These are phyloP conservation scores for Mortierella sp. DNA, from an alignment of 371 early-diverging fungal species.

Conservation along the genomic window DNA sequence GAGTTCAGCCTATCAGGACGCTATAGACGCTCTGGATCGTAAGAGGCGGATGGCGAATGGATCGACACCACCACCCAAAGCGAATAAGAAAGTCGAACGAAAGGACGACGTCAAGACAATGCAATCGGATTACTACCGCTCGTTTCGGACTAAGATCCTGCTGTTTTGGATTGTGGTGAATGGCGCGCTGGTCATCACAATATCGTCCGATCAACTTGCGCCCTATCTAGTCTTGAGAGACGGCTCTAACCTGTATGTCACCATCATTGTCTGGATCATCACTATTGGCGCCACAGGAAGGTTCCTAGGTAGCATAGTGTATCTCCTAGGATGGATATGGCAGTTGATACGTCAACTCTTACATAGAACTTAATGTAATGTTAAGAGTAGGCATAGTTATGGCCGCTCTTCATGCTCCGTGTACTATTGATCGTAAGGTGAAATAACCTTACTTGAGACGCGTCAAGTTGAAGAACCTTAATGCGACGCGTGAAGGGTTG, in stretches of 20 bases:
- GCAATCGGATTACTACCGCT: slow-evolving; percentile 86
- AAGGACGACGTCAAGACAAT: slow-evolving; percentile 78
- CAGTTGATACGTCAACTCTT: slow-evolving; percentile 21
- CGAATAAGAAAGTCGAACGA: slow-evolving; percentile 9
- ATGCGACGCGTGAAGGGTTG: no score
- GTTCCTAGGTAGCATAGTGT: slow-evolving; percentile 45
- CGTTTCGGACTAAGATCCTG: slow-evolving; percentile 87
- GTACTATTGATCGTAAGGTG: background rate
- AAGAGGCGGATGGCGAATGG: slow-evolving; percentile 26
- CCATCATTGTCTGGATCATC: slow-evolving; percentile 46
- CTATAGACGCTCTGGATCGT: slow-evolving; percentile 62
- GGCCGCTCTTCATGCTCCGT: background rate
- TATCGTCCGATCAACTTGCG: slow-evolving; percentile 51
- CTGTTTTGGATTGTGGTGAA: slow-evolving; percentile 89
- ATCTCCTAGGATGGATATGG: slow-evolving; percentile 43
- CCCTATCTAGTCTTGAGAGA: slow-evolving; percentile 42
- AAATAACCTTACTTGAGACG: no score
- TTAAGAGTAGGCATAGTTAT: no score
- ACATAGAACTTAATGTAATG: background rate
- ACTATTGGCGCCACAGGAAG: slow-evolving; percentile 46
- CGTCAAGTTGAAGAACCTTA: no score
- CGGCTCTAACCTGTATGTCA: slow-evolving; percentile 51
- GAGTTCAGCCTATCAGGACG: slow-evolving; percentile 74
- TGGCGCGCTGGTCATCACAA: slow-evolving; percentile 73
- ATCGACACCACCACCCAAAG: background rate